Evolutionary conservation across 257 asterid species (phyloP).

Genomic region (Scutellaria baicalensis): DNA sequence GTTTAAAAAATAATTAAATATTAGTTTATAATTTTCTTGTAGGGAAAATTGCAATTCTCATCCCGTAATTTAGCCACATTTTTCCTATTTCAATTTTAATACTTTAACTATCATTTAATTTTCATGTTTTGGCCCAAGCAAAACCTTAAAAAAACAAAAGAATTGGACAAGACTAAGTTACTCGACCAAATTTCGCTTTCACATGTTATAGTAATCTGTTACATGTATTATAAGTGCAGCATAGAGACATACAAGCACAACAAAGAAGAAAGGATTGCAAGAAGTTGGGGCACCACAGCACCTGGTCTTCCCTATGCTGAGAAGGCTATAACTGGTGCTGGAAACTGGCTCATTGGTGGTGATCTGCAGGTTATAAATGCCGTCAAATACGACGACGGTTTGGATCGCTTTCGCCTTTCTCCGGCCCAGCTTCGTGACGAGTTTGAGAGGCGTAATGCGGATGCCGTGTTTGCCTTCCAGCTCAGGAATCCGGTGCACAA

Average conservation of each 20-base stretch:
- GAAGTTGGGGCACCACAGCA: constrained; percentile 95
- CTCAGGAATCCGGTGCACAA: constrained; percentile 95
- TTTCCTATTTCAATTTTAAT: no score
- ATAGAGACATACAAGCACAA: constrained; percentile 86
- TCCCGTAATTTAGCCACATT: no score
- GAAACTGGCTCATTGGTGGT: constrained; percentile 93
- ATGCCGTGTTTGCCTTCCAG: constrained; percentile 94
- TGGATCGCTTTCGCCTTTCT: constrained; percentile 80
- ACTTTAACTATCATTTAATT: no score
- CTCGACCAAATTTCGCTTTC: neutral
- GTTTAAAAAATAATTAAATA: no score
- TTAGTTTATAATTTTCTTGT: no score
- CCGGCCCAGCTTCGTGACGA: constrained; percentile 75
- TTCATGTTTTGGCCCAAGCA: no score
- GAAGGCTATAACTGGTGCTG: constrained; percentile 54
- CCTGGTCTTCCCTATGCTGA: constrained; percentile 85
- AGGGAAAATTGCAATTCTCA: no score
- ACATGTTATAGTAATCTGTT: neutral
- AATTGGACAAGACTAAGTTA: no score
- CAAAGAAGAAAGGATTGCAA: constrained; percentile 87
- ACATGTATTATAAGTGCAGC: constrained; percentile 23
- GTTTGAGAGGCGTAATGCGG: constrained; percentile 69
- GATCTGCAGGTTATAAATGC: constrained; percentile 79
- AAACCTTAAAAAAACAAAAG: no score
- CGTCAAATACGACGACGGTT: constrained; percentile 58